Conservation (phyloP, 2,329 filamentous ascomycete genomes). For the Diaporthe eres region DNA sequence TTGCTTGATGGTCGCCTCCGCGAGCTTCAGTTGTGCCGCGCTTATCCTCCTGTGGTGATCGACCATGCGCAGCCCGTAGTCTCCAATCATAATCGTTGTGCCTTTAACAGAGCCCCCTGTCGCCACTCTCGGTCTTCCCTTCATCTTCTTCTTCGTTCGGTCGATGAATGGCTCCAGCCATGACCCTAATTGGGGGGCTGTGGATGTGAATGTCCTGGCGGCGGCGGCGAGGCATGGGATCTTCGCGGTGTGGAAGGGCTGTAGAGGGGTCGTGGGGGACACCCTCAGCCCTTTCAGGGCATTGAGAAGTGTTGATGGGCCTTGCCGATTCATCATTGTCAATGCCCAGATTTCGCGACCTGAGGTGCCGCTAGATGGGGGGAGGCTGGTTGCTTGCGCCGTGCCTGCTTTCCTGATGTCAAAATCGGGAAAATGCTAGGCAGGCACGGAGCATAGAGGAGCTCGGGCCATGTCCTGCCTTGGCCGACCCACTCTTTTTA, state of each 20-base stretch:
- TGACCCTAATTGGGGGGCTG: conserved; percentile 69
- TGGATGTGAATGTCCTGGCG: conserved; percentile 81
- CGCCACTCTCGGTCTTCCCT: conserved; percentile 87
- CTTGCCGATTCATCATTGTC: conserved; percentile 60
- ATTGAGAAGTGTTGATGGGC: conserved; percentile 60
- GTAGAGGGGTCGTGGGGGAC: conserved; percentile 56
- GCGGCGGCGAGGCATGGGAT: conserved; percentile 53
- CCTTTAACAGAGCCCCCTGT: conserved; percentile 93
- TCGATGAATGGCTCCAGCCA: conserved; percentile 87
- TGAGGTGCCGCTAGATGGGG: conserved; percentile 7
- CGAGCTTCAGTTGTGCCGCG: conserved; percentile 87
- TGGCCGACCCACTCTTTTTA: conserved; percentile 24
- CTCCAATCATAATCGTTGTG: conserved; percentile 96
- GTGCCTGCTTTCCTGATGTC: conserved; percentile 29
- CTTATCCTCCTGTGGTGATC: conserved; percentile 95
- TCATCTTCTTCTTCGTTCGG: conserved; percentile 89
- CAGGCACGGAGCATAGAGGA: conserved; percentile 21
- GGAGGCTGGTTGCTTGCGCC: conserved; percentile 20
- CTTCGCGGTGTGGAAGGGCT: conserved; percentile 53
- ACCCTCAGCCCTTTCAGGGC: conserved; percentile 67
- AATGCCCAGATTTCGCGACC: conserved; percentile 37
- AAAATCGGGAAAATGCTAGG: conserved; percentile 33
- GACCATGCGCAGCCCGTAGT: conserved; percentile 93
- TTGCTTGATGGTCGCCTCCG: conserved; percentile 92
- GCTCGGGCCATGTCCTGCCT: conserved; percentile 37